A percentile compares a stretch with the other conserved stretches of the same genome.
These are phyloP conservation scores for Solanum arcanum DNA, from an alignment of 257 asterid species.

Conservation along the genomic window DNA sequence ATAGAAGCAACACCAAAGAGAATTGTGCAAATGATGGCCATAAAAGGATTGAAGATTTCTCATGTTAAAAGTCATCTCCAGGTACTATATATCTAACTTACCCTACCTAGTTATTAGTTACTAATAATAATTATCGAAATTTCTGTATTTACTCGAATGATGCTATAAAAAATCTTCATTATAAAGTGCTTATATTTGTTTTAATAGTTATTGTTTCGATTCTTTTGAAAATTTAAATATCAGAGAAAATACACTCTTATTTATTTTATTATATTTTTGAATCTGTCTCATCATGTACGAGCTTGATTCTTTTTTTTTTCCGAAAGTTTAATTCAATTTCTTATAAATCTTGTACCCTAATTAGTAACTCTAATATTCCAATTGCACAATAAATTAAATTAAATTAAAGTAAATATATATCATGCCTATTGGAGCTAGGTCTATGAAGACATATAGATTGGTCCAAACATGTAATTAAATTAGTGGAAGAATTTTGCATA, in stretches of 20 bases:
- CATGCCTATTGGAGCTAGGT: background rate
- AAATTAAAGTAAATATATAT: background rate
- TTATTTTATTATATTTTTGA: background rate
- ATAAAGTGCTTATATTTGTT: background rate
- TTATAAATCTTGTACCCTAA: background rate
- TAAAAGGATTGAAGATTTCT: constrained; percentile 19
- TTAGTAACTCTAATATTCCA: background rate
- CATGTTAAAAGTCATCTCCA: constrained; percentile 34
- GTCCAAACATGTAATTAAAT: background rate
- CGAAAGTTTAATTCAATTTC: background rate
- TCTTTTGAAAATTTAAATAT: background rate
- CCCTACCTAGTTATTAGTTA: background rate
- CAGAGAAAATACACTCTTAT: background rate
- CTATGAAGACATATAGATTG: background rate
- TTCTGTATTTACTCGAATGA: background rate
- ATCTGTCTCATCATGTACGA: background rate
- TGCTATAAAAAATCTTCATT: background rate
- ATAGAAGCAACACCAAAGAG: constrained; percentile 31
- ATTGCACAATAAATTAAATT: background rate
- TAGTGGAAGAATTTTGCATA: background rate
- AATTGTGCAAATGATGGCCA: constrained; percentile 21
- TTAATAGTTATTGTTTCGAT: background rate
- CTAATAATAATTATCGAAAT: background rate
- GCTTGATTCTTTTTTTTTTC: background rate
- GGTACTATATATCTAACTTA: constrained; percentile 2